Evolutionary conservation across 306 rosid species (phyloP).

Genomic region (Glycyrrhiza uralensis): DNA sequence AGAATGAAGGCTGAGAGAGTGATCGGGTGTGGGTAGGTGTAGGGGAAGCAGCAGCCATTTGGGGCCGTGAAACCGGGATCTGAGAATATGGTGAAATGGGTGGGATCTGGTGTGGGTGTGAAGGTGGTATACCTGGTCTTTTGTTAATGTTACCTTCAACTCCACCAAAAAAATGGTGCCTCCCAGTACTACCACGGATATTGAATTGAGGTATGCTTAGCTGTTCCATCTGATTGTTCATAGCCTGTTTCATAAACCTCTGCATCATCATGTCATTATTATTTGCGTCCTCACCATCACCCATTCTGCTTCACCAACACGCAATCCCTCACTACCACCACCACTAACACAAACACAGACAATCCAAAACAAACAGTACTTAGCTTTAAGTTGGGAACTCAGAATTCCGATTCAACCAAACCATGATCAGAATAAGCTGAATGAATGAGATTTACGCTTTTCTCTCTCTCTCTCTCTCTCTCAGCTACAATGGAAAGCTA

Average conservation of each 20-base stretch:
- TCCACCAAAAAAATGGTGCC: conserved; percentile 42
- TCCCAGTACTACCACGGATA: conserved; percentile 56
- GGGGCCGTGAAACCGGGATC: conserved; percentile 73
- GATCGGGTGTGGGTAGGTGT: conserved; percentile 81
- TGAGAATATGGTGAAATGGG: conserved; percentile 91
- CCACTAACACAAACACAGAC: too few relatives aligned
- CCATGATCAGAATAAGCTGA: too few relatives aligned
- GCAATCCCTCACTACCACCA: too few relatives aligned
- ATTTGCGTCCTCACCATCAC: conserved; percentile 62
- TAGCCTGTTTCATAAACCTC: conserved; percentile 48
- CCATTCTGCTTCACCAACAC: conserved; percentile 41
- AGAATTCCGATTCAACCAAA: too few relatives aligned
- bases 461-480: too few relatives aligned
- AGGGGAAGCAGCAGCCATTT: conserved; percentile 31
- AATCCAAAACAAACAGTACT: too few relatives aligned
- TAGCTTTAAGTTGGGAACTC: too few relatives aligned
- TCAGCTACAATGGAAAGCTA: too few relatives aligned
- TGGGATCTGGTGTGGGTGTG: conserved; percentile 85
- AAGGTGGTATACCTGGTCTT: conserved; percentile 76
- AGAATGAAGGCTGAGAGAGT: conserved; percentile 72
- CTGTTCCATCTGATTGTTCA: conserved; percentile 52
- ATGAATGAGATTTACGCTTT: too few relatives aligned
- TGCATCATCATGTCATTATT: conserved; percentile 58
- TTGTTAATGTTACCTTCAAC: conserved; percentile 18
- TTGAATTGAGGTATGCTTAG: conserved; percentile 55